Evolutionary conservation across 345 rosid species (phyloP), one percentile per base, ranked within the genome.

Genomic region (Eucalyptus pauciflora): DNA sequence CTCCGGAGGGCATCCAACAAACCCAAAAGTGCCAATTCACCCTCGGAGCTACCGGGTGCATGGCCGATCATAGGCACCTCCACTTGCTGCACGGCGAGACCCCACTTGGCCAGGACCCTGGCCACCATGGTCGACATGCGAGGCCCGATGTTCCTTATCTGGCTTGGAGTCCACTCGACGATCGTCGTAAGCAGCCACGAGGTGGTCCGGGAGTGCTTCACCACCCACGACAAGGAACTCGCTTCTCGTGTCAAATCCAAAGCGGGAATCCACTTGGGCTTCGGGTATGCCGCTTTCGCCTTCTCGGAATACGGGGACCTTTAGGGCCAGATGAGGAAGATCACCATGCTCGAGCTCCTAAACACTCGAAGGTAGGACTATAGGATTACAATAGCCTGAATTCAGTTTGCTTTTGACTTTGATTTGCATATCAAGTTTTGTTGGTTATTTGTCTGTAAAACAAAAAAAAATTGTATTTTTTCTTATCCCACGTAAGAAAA

Each of bases 1-100:
- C 14, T 89, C 10, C 89, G 86, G 89, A 62, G 86, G 76, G n/a
- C 58, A 20, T 37, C 25, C 67, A 13, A 14, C 10, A 87, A 27
- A 67, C 69, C 52, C 52, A 50, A 15, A 14, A 17, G 52, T 14
- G 15, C 52, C 16, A 50, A 16, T 17, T 50, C 12, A 48, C 90
- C 90, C 88, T 96, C 96, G 17, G 93, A 94, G 83, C 94, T 97
- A 22, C 15, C 86, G 1, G 94, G 96, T 27, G 93, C 94, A 43
- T 93, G 91, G 93, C 97, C 98, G 20, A 31, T 96, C 62, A 80
- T 96, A 46, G 98, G 96, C 98, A 95, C 90, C 92, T 96, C 67
- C 95, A 91, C 86, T 94, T 93, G 69, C 94, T 96, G 7, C 87
- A 80, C 3, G 90, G 89, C 89, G 50, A 89, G 29, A 90, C 85